Conservation (phyloP, 1,284 basidiomycete genomes). For the Xerocomus amazonicus region DNA sequence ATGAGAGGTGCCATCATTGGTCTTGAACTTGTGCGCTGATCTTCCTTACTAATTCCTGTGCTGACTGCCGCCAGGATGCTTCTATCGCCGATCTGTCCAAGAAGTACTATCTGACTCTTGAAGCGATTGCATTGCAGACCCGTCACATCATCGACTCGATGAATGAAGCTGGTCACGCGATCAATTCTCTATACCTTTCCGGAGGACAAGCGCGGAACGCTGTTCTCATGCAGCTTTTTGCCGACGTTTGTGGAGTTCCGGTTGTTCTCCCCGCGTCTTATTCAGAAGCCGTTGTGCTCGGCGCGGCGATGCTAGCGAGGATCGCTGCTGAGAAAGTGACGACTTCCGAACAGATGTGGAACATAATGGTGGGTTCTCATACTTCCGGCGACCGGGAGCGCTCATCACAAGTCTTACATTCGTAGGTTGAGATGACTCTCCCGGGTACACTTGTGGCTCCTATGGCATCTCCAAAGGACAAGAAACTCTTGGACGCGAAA, state of each 20-base stretch:
- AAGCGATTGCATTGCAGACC: conserved; percentile 94
- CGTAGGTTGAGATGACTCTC: conserved; percentile 87
- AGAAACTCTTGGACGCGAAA: conserved; percentile 82
- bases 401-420: not conserved
- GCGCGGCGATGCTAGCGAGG: conserved; percentile 90
- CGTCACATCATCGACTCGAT: conserved; percentile 92
- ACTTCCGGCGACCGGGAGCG: no score
- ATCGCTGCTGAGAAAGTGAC: conserved; percentile 70
- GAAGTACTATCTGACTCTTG: conserved; percentile 89
- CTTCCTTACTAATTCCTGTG: not conserved
- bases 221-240: conserved; percentile 83
- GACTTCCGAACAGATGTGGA: conserved; percentile 73
- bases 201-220: conserved; percentile 89
- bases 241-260: conserved; percentile 80
- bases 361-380: conserved; percentile 73
- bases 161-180: conserved; percentile 82
- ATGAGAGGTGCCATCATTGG: conserved; percentile 94
- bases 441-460: conserved; percentile 77
- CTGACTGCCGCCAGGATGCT: conserved; percentile 50
- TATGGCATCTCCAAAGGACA: conserved; percentile 56
- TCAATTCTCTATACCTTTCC: conserved; percentile 88
- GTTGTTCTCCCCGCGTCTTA: conserved; percentile 80
- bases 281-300: conserved; percentile 85
- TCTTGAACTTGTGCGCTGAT: conserved; percentile 63
- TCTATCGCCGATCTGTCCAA: conserved; percentile 80